Evolutionary conservation across 1,139 yeast species (phyloP).

Genomic region (Candida tetrigidarum): DNA sequence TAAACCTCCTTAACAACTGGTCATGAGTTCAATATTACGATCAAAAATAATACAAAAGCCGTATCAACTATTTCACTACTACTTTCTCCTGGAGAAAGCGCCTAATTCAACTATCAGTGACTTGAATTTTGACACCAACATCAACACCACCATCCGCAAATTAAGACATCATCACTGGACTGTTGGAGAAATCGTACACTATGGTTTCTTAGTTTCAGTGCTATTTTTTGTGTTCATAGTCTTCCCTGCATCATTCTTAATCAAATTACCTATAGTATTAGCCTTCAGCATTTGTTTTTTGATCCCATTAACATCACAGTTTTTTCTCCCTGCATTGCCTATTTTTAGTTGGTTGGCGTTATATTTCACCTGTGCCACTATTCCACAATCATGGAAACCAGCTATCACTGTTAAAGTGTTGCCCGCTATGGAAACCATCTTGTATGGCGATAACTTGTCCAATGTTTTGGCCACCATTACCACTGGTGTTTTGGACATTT

Average conservation of each 20-base stretch:
- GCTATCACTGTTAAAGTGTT: conserved; percentile 88
- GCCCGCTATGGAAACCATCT: conserved; percentile 92
- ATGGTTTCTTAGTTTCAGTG: conserved; percentile 50
- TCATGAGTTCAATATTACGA: conserved; percentile 28
- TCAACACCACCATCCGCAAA: conserved; percentile 50
- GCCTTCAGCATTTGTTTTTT: conserved; percentile 49
- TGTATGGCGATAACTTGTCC: conserved; percentile 92
- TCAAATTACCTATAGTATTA: conserved; percentile 46
- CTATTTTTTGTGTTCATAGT: conserved; percentile 56
- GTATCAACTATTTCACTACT: conserved; percentile 50
- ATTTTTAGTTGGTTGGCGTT: conserved; percentile 87
- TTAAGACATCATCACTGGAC: conserved; percentile 55
- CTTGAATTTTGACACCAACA: conserved; percentile 62
- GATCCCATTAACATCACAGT: conserved; percentile 81
- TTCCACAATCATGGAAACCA: conserved; percentile 81
- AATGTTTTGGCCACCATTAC: conserved; percentile 82
- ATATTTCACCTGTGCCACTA: conserved; percentile 78
- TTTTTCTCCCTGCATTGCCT: conserved; percentile 85
- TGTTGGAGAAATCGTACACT: conserved; percentile 53
- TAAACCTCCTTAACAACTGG: background rate
- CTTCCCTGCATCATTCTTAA: conserved; percentile 53
- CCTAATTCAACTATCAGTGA: conserved; percentile 57
- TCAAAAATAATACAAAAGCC: conserved; percentile 41
- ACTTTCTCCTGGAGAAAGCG: conserved; percentile 63
- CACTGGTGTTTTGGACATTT: conserved; percentile 67